Evolutionary conservation across 2,329 filamentous ascomycete genomes (phyloP).

Genomic region (Cyphellophora attinorum): DNA sequence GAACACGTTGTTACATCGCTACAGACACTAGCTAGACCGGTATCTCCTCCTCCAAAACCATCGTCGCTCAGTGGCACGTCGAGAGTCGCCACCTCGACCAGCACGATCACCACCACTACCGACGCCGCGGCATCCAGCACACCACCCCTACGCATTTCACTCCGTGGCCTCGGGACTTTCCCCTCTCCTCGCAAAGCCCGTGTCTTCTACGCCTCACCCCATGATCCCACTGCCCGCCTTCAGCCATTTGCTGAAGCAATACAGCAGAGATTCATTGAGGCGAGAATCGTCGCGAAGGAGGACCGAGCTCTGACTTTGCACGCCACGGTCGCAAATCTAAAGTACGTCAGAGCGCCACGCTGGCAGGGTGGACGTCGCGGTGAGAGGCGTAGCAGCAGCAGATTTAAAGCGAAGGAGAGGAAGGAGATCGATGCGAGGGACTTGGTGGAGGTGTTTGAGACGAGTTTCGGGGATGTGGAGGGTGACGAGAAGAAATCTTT

Average conservation of each 20-base stretch:
- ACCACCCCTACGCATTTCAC: conserved; percentile 13
- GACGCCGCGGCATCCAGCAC: too few relatives aligned
- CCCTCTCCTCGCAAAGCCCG: conserved; percentile 9
- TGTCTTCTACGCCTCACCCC: conserved; percentile 21
- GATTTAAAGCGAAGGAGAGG: conserved; percentile 1
- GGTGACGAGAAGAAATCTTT: conserved; percentile 35
- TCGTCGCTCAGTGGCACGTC: not conserved
- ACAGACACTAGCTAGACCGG: conserved; percentile 4
- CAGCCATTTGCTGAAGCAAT: conserved; percentile 32
- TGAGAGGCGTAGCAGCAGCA: conserved; percentile 12
- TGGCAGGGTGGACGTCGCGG: conserved; percentile 20
- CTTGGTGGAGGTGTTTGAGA: conserved; percentile 25
- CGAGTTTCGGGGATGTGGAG: conserved; percentile 9
- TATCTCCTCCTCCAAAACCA: conserved; percentile 6
- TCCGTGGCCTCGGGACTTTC: conserved; percentile 14
- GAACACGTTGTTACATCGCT: conserved; percentile 1
- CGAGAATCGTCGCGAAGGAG: conserved; percentile 27
- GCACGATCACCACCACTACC: not conserved
- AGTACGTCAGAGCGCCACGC: conserved; percentile 46
- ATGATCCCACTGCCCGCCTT: conserved; percentile 28
- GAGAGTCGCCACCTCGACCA: not conserved
- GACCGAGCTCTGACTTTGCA: conserved; percentile 62
- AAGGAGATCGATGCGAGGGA: conserved; percentile 37
- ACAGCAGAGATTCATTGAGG: conserved; percentile 32
- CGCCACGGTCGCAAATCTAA: conserved; percentile 77